Conservation (phyloP, 441 rosid species). For the Euphorbia corollata region DNA sequence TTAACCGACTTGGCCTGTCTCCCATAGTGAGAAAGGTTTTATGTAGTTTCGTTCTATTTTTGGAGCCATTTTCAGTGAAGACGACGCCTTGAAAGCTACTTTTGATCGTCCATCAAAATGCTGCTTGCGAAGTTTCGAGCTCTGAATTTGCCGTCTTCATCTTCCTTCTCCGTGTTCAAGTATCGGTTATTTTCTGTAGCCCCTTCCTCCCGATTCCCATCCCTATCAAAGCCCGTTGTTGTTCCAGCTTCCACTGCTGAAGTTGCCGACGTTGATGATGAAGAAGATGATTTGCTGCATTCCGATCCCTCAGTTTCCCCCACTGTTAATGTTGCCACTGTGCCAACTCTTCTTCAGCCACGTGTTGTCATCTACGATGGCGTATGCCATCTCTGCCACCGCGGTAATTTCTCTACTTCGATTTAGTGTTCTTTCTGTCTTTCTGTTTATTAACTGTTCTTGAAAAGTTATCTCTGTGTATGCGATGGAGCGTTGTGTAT, state of each 20-base stretch:
- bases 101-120: slow-evolving; percentile 1
- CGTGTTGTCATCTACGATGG: slow-evolving; percentile 86
- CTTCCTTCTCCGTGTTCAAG: slow-evolving; percentile 4
- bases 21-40: neutral
- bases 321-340: slow-evolving; percentile 25
- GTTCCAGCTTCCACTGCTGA: slow-evolving; percentile 28
- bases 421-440: neutral
- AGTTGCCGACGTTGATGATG: slow-evolving; percentile 28
- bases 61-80: neutral
- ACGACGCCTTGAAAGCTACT: neutral
- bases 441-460: too few species aligned
- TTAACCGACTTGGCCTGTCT: neutral
- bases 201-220: neutral
- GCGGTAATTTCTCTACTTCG: slow-evolving; percentile 33
- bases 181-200: slow-evolving; percentile 20
- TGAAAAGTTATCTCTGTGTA: neutral
- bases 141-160: neutral
- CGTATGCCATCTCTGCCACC: slow-evolving; percentile 92
- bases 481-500: too few species aligned
- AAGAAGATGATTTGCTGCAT: slow-evolving; percentile 33
- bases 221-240: slow-evolving; percentile 19
- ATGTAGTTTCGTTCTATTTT: neutral
- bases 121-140: neutral
- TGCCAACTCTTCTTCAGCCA: slow-evolving; percentile 62
- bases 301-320: slow-evolving; percentile 28